Base-by-base conservation (phyloP, 2,329 filamentous ascomycete species). In the Ophiocordyceps sinensis region DNA sequence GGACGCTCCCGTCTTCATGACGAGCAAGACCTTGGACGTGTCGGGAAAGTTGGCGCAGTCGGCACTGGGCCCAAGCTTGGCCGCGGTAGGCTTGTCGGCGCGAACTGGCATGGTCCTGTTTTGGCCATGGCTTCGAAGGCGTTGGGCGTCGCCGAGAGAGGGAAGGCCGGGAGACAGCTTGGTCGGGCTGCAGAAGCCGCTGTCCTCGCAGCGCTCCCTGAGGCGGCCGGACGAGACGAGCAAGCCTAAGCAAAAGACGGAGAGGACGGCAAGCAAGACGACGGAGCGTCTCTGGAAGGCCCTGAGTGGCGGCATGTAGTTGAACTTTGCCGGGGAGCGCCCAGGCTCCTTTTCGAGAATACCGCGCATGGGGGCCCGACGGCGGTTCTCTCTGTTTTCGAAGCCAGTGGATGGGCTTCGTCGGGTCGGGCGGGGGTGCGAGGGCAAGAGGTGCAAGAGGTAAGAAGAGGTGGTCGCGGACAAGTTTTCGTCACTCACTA, bases 1-100 rank as follows among this genome's bases (percentile, higher is more conserved):
- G 32, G 68, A 71, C 3, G 72, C 71, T 30, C 73, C 72, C 4
- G 73, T 77, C 57, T 76, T 76, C 55, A 77, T 66, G 37, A 76
- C 56, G 23, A 76, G 56, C 26, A 70, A 56, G 29, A 71, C 59
- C 46, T 64, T 63, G 36, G 64, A 64, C 11, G 62, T 64, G 42
- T 68, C 60, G 11, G 67, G 64, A 38, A 70, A 65, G 37, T 49
- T 45, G 19, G 54, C 57, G 53, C 64, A 66, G 5, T 55, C 40
- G 41, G 43, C 23, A 42, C 46, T 8, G 41, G 47, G 41, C 43
- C 26, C 5, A 23, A 17, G 12, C 15, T 15, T 17, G 31, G 14
- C 21, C 13, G 35, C 28, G 23, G 23, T 9, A 9, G 23, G 23
- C 23, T 26, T 26, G 23, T 17, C 23, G 3, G 9, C 17, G 17